Conservation (phyloP, 2,329 filamentous ascomycete species). For the Microsporum audouinii region DNA sequence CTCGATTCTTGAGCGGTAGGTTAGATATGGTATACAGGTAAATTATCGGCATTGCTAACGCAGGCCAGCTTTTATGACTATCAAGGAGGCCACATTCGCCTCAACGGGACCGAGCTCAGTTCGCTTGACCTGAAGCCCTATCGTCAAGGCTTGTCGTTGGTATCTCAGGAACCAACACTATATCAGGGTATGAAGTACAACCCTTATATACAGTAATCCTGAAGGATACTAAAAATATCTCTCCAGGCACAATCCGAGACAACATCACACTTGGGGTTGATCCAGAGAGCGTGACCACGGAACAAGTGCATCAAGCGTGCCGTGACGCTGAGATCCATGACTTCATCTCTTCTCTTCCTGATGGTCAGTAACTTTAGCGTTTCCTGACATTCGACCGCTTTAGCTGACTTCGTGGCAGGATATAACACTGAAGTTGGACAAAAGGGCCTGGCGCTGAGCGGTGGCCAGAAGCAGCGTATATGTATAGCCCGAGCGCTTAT, state of each 20-base stretch:
- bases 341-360: conserved; percentile 42
- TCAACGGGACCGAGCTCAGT: conserved; percentile 25
- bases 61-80: conserved; percentile 15
- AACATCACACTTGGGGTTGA: conserved; percentile 39
- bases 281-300: conserved; percentile 24
- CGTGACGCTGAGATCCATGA: conserved; percentile 43
- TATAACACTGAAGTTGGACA: conserved; percentile 40
- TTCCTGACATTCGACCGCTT: background rate
- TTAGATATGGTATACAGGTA: background rate
- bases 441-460: conserved; percentile 40
- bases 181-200: conserved; percentile 28
- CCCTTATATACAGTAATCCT: background rate
- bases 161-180: conserved; percentile 36
- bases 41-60: background rate
- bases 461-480: conserved; percentile 47
- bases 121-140: conserved; percentile 23
- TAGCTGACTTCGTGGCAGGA: conserved; percentile 15
- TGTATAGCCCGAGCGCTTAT: conserved; percentile 46
- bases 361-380: conserved; percentile 22
- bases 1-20: conserved; percentile 33
- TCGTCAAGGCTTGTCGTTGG: conserved; percentile 24
- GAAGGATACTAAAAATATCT: background rate
- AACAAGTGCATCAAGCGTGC: conserved; percentile 38
- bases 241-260: conserved; percentile 29
- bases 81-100: conserved; percentile 26